Percentiles rank a stretch among this genome's conserved stretches.
Evolutionary conservation across 768 basidiomycete genomes (phyloP).

Genomic region (Lactifluus hygrophoroides): DNA sequence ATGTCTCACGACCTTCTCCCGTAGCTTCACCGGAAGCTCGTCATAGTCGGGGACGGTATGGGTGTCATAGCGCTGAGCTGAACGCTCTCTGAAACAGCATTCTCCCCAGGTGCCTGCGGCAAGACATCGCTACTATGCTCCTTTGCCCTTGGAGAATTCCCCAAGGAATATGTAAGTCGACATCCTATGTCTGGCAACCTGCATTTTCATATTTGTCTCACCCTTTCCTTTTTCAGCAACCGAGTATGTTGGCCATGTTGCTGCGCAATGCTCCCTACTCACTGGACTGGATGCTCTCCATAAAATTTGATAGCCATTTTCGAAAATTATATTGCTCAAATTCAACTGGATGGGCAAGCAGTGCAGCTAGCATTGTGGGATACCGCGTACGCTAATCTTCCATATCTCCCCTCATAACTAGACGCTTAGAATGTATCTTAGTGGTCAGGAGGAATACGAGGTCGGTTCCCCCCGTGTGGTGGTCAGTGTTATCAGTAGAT

Average conservation of each 20-base stretch:
- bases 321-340: conserved; percentile 98
- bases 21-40: conserved; percentile 89
- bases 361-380: conserved; percentile 98
- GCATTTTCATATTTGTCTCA: background rate
- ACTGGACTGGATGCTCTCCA: background rate
- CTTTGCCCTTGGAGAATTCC: conserved; percentile 91
- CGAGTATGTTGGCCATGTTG: conserved; percentile 30
- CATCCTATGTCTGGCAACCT: background rate
- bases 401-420: background rate
- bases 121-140: conserved; percentile 90
- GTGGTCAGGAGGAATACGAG: conserved; percentile 99
- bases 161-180: conserved; percentile 82
- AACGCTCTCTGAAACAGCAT: conserved; percentile 11
- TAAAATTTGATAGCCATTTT: conserved; percentile 63
- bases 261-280: background rate
- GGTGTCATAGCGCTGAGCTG: background rate
- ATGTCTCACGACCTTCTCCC: background rate
- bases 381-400: conserved; percentile 71
- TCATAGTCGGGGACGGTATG: conserved; percentile 94
- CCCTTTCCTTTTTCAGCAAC: conserved; percentile 31
- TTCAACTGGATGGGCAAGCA: conserved; percentile 93
- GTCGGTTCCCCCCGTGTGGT: conserved; percentile 33
- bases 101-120: conserved; percentile 74
- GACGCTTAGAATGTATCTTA: conserved; percentile 28
- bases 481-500: background rate